A percentile compares a stretch with the other conserved stretches of the same genome.
Conservation (phyloP, 2,329 filamentous ascomycete genomes). For the Aspergillus brunneoviolaceus region DNA sequence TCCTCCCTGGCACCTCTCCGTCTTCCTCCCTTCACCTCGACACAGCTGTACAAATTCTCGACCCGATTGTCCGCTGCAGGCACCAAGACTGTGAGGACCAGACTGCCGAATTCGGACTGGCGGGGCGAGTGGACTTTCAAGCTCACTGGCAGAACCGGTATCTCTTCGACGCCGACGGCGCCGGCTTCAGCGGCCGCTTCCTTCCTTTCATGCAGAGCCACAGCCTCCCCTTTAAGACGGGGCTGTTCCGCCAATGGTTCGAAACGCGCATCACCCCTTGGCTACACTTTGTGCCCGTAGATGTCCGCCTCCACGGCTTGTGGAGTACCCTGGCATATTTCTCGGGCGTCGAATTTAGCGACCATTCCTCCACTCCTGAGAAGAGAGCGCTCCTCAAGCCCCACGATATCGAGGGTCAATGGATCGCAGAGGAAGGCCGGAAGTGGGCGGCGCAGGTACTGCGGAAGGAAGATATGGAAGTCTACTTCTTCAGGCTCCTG, state of each 20-base stretch:
- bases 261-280: slow-evolving; percentile 71
- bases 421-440: slow-evolving; percentile 65
- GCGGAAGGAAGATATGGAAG: slow-evolving; percentile 72
- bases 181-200: slow-evolving; percentile 65
- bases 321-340: slow-evolving; percentile 77
- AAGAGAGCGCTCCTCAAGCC: slow-evolving; percentile 46
- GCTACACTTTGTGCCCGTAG: slow-evolving; percentile 78
- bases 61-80: slow-evolving; percentile 57
- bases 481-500: slow-evolving; percentile 75
- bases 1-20: slow-evolving; percentile 43
- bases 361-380: background rate
- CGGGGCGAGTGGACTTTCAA: slow-evolving; percentile 51
- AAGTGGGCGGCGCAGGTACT: slow-evolving; percentile 65
- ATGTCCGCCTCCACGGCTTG: slow-evolving; percentile 69
- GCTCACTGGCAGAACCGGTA: slow-evolving; percentile 66
- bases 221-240: slow-evolving; percentile 67
- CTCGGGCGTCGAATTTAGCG: slow-evolving; percentile 48
- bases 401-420: slow-evolving; percentile 56
- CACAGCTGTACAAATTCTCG: slow-evolving; percentile 59
- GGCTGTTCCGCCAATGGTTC: slow-evolving; percentile 77
- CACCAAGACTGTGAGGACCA: slow-evolving; percentile 53
- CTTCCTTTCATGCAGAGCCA: slow-evolving; percentile 64
- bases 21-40: slow-evolving; percentile 54
- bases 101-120: slow-evolving; percentile 52
- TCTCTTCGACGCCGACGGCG: slow-evolving; percentile 69